Percentiles rank a stretch among this genome's conserved stretches.
phyloP scores from a whole-genome alignment of 352 stramenopile genomes.

The Pythium sp. region DNA sequence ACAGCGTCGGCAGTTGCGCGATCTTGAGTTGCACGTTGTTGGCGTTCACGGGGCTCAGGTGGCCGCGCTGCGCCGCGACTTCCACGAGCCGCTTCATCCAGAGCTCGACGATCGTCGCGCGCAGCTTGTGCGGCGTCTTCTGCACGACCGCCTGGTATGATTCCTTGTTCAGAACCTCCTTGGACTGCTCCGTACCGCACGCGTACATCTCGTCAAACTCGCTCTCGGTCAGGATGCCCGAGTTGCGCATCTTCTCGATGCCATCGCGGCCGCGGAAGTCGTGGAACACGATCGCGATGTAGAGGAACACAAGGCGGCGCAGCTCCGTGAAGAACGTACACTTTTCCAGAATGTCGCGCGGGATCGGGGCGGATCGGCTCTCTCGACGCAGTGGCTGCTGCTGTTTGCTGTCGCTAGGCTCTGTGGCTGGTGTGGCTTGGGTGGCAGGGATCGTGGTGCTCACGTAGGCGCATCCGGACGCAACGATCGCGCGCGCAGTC shows the following conservation, averaged over 20 bases:
- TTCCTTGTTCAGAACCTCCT: constrained; percentile 37
- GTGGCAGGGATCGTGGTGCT: constrained; percentile 38
- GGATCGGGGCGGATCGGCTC: constrained; percentile 28
- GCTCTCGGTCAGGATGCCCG: constrained; percentile 50
- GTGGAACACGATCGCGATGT: constrained; percentile 84
- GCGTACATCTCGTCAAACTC: constrained; percentile 75
- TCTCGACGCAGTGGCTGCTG: constrained; percentile 13
- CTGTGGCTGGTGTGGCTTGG: constrained; percentile 7
- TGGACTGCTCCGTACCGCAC: constrained; percentile 58
- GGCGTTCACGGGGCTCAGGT: constrained; percentile 53
- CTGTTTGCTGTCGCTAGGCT: constrained; percentile 3
- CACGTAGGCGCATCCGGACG: constrained; percentile 62
- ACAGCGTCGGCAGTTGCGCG: constrained; percentile 60
- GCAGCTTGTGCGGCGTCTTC: constrained; percentile 66
- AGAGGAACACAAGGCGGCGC: constrained; percentile 74
- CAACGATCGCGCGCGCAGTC: constrained; percentile 63
- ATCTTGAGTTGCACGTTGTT: constrained; percentile 67
- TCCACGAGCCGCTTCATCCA: constrained; percentile 79
- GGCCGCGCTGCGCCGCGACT: constrained; percentile 52
- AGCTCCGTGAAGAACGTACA: constrained; percentile 78
- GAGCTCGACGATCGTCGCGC: constrained; percentile 72
- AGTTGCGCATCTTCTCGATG: constrained; percentile 61
- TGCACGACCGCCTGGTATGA: constrained; percentile 60
- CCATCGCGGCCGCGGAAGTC: constrained; percentile 66
- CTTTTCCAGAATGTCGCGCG: constrained; percentile 62